Conservation (phyloP, 345 rosid genomes). For the Brassica juncea region DNA sequence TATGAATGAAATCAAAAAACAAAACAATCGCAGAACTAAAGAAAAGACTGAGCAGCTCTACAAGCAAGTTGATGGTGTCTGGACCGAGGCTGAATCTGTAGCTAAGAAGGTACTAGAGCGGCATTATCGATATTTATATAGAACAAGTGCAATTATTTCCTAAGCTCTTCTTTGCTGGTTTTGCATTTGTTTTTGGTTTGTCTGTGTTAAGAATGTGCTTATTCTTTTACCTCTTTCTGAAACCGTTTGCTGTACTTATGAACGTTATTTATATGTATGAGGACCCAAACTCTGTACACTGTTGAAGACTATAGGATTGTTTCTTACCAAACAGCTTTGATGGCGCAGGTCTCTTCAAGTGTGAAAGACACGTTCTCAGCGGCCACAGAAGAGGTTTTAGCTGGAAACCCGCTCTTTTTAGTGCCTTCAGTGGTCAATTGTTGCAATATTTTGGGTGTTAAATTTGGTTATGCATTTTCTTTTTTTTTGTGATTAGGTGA, state of each 20-base stretch:
- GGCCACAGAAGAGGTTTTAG: constrained; percentile 78
- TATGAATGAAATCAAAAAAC: constrained; percentile 53
- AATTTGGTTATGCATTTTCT: background rate
- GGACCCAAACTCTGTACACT: background rate
- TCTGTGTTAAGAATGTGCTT: background rate
- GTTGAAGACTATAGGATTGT: constrained; percentile 12
- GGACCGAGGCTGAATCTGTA: constrained; percentile 90
- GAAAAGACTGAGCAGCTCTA: constrained; percentile 86
- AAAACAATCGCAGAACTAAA: constrained; percentile 74
- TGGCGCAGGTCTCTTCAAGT: constrained; percentile 72
- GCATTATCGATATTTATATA: background rate
- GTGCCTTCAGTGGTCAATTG: constrained; percentile 9
- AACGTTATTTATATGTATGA: background rate
- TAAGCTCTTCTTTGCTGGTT: background rate
- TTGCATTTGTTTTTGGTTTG: background rate
- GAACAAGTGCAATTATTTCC: background rate
- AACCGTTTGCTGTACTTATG: background rate
- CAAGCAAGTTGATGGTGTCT: constrained; percentile 80
- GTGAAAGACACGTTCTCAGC: constrained; percentile 76
- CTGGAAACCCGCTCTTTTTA: constrained; percentile 20
- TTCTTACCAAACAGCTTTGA: constrained; percentile 2
- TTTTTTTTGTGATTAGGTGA: constrained; percentile 54
- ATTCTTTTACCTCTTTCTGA: background rate
- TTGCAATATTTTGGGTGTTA: background rate
- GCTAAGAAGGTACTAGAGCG: constrained; percentile 70